Evolutionary conservation across 352 stramenopile species (phyloP), one percentile per base, ranked within the genome.

Genomic region (Globisporangium camurandrum): DNA sequence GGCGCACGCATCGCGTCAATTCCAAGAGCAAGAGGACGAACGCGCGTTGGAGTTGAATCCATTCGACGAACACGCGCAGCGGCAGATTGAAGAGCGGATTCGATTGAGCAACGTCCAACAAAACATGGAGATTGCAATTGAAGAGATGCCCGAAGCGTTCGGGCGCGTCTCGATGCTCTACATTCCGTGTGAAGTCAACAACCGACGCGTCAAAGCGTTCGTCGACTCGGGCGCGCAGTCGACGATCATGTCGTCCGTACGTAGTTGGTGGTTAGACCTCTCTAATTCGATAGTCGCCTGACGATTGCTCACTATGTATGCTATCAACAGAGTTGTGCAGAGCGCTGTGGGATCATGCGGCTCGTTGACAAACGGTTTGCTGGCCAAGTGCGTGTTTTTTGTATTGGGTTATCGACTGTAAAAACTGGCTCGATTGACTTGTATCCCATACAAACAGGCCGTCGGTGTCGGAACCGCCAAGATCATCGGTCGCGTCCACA

Each of bases 401-500:
- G n/a, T 41, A 9, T n/a, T 8, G 22, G 16, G 14, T 24, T 3
- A 10, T 41, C 5, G 36, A 41, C 36, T 10, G n/a, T 8, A 12
- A 34, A 8, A 16, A 34, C 30, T 8, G 36, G 10, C 5, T 27
- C 26, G 11, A n/a, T 37, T 17, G 2, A 28, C n/a, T n/a, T n/a
- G n/a, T n/a, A n/a, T n/a, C n/a, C n/a, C n/a, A n/a, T n/a, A n/a
- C 17, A 23, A 40, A 9, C 57, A 96, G 57, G 95, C 95, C 6
- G 87, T 98, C 17, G 96, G 95, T 22, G 96, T 99, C 14, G 95
- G 96, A 6, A 98, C 88, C 1, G 95, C 93, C 7, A 97, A 96
- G 51, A 99, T 99, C 62, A 82, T 98, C 24, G 96, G 96, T 2
- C 83, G 89, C 41, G 93, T 99, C 20, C 92, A 98, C 69, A 92